phyloP scores from a whole-genome alignment of 164 flowering plant genomes.

The Aristolochia contorta region DNA sequence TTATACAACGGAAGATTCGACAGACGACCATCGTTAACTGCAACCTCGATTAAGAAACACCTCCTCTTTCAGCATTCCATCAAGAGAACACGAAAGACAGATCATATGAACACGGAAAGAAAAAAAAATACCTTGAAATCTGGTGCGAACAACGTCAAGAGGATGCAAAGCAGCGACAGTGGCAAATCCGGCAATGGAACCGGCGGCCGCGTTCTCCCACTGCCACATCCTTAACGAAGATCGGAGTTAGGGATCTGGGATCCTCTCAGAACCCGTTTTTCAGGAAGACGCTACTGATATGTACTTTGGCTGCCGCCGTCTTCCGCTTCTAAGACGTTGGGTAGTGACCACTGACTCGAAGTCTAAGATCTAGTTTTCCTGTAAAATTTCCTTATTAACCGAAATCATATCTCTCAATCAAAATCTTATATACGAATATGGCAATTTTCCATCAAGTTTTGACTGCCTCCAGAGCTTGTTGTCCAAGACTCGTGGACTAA shows the following conservation, averaged over 20 bases:
- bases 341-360: too few species aligned
- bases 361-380: too few species aligned
- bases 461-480: too few species aligned
- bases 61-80: not conserved
- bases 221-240: constrained; percentile 28
- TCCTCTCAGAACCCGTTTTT: not conserved
- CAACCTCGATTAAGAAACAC: not conserved
- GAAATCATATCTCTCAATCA: too few species aligned
- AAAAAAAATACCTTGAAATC: constrained; percentile 63
- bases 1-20: constrained; percentile 55
- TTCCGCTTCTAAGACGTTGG: too few species aligned
- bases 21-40: constrained; percentile 75
- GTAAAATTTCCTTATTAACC: too few species aligned
- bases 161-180: constrained; percentile 85
- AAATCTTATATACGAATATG: too few species aligned
- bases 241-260: not conserved
- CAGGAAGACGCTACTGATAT: too few species aligned
- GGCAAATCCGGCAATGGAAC: constrained; percentile 83
- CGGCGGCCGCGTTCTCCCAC: constrained; percentile 92
- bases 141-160: constrained; percentile 91
- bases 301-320: too few species aligned
- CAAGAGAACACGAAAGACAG: not conserved
- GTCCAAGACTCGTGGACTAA: too few species aligned
- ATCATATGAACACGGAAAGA: not conserved
- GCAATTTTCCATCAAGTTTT: too few species aligned